A percentile compares a stretch with the other conserved stretches of the same genome.
Evolutionary conservation across 2,329 filamentous ascomycete genomes (phyloP).

Genomic region (Hymenoscyphus occultus): DNA sequence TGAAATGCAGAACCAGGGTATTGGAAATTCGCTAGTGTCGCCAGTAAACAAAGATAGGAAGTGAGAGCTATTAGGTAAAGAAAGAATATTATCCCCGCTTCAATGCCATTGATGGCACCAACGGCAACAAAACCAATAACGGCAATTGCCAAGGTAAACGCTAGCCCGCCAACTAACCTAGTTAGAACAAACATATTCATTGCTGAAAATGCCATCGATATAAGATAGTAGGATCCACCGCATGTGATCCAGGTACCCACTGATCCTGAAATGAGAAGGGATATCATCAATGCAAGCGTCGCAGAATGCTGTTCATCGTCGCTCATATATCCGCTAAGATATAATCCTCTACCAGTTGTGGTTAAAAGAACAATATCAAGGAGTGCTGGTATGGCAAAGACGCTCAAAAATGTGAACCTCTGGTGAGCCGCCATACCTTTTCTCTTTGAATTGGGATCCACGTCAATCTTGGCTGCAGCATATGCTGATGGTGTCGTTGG

Average conservation of each 20-base stretch:
- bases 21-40: conserved; percentile 41
- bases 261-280: conserved; percentile 56
- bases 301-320: conserved; percentile 52
- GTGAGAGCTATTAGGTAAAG: conserved; percentile 57
- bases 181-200: conserved; percentile 44
- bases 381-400: conserved; percentile 61
- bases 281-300: conserved; percentile 53
- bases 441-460: conserved; percentile 45
- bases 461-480: conserved; percentile 50
- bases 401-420: conserved; percentile 47
- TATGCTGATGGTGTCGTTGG: conserved; percentile 49
- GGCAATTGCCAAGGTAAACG: conserved; percentile 42
- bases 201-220: conserved; percentile 50
- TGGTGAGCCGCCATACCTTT: conserved; percentile 41
- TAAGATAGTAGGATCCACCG: conserved; percentile 60
- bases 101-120: conserved; percentile 42
- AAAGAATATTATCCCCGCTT: conserved; percentile 54
- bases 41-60: conserved; percentile 56
- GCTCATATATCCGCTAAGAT: conserved; percentile 56
- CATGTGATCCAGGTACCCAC: conserved; percentile 63
- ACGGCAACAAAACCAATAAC: conserved; percentile 51
- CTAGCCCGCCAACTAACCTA: conserved; percentile 48
- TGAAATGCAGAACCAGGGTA: conserved; percentile 28
- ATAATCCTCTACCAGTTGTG: conserved; percentile 57
- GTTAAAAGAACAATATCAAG: conserved; percentile 59